These are phyloP conservation scores for Microascus cirrosus DNA, from an alignment of 2,329 filamentous ascomycete genomes.

Conservation along the genomic window DNA sequence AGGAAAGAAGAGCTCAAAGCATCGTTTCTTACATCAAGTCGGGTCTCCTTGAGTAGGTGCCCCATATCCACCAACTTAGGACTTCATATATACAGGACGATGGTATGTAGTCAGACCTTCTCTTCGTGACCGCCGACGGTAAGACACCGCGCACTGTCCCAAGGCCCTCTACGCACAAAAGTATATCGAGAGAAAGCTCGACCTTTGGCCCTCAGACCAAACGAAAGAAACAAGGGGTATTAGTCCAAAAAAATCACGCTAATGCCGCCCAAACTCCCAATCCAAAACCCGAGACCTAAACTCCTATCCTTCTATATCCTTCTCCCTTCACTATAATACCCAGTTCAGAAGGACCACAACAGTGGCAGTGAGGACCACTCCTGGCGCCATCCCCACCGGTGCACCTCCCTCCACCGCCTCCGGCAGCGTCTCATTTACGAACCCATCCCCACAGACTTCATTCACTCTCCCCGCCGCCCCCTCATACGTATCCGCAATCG, in stretches of 20 bases:
- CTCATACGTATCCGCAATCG: conserved; percentile 58
- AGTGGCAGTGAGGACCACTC: conserved; percentile 5
- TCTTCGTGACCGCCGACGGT: background rate
- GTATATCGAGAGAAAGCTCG: too few relatives aligned
- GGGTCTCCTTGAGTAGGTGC: too few relatives aligned
- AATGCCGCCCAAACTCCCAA: background rate
- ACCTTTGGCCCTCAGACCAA: too few relatives aligned
- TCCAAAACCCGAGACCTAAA: background rate
- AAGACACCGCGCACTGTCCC: too few relatives aligned
- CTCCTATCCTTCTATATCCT: background rate
- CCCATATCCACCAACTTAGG: too few relatives aligned
- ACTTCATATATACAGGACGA: too few relatives aligned
- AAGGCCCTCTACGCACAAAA: too few relatives aligned
- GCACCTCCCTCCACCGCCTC: conserved; percentile 14
- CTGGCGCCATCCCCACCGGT: conserved; percentile 8
- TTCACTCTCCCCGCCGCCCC: conserved; percentile 65
- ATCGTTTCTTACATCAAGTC: too few relatives aligned
- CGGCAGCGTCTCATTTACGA: conserved; percentile 45
- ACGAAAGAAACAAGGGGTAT: background rate
- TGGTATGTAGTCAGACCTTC: too few relatives aligned
- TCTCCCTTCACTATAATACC: background rate
- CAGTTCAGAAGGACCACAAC: background rate
- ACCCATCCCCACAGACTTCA: conserved; percentile 45
- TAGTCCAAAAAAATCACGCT: background rate
- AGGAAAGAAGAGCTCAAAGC: too few relatives aligned